Percentiles rank a stretch among this genome's conserved stretches.
phyloP scores from a whole-genome alignment of 768 basidiomycete species.

The Mrakia blollopis region DNA sequence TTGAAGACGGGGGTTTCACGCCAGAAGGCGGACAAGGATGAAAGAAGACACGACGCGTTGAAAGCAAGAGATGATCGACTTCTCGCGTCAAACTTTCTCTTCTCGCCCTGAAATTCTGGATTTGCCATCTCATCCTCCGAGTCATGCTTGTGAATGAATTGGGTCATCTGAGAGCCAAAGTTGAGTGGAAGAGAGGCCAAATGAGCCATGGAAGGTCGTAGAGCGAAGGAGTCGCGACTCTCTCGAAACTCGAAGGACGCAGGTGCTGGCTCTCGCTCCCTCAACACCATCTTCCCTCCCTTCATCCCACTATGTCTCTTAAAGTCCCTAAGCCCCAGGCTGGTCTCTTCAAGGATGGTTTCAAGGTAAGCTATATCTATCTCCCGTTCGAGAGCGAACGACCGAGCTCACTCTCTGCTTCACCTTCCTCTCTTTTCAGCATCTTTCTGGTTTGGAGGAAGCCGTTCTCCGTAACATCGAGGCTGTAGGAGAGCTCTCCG shows the following conservation, averaged over 20 bases:
- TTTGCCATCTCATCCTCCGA: too few relatives aligned
- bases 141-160: too few relatives aligned
- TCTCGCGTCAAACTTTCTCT: too few relatives aligned
- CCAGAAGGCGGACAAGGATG: too few relatives aligned
- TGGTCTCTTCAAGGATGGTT: constrained; percentile 87
- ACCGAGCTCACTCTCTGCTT: constrained; percentile 1
- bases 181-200: too few relatives aligned
- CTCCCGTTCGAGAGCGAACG: neutral
- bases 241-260: neutral
- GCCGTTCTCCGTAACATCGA: constrained; percentile 60
- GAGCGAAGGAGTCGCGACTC: neutral
- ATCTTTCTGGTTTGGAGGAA: constrained; percentile 86
- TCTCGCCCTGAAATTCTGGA: too few relatives aligned
- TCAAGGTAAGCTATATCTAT: constrained; percentile 60
- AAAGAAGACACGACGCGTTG: too few relatives aligned
- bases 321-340: constrained; percentile 80
- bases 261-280: neutral
- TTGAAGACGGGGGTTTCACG: too few relatives aligned
- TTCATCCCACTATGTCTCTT: constrained; percentile 63
- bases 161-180: too few relatives aligned
- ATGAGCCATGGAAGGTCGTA: neutral
- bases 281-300: neutral
- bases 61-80: too few relatives aligned
- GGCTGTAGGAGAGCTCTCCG: constrained; percentile 88
- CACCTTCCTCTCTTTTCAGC: constrained; percentile 45